Conservation (phyloP, 176 grass and related monocot genomes). For the Musa itinerans region DNA sequence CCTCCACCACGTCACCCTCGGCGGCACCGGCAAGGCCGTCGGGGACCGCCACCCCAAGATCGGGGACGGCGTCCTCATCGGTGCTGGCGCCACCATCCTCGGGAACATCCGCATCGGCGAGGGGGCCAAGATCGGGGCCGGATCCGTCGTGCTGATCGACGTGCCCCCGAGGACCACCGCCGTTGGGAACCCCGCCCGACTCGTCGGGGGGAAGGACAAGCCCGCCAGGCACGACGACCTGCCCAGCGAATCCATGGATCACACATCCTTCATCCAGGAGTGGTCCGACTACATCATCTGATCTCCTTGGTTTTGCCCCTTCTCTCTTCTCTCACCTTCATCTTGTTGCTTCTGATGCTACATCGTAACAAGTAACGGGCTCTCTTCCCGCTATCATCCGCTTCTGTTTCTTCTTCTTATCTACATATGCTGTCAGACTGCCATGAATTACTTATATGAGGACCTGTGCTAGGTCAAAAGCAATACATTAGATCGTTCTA, state of each 20-base stretch:
- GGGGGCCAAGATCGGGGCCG: no score
- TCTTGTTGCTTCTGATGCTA: no score
- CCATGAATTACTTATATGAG: no score
- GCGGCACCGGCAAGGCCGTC: constrained; percentile 70
- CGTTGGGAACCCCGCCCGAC: constrained; percentile 68
- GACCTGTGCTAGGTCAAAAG: no score
- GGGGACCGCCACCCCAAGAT: constrained; percentile 85
- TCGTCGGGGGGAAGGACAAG: constrained; percentile 40
- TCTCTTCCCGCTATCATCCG: background rate
- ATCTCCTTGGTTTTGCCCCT: background rate
- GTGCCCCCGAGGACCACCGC: constrained; percentile 43
- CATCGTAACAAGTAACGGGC: no score
- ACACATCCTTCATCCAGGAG: no score
- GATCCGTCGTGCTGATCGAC: no score
- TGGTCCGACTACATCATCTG: no score
- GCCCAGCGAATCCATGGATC: constrained; percentile 36
- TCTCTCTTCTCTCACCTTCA: no score
- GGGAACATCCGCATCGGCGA: no score
- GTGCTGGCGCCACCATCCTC: constrained; percentile 8
- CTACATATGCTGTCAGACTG: background rate
- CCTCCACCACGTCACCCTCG: constrained; percentile 89
- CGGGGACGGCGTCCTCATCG: constrained; percentile 67
- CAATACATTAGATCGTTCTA: no score
- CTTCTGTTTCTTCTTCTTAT: background rate
- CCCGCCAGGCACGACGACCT: constrained; percentile 40